Evolutionary conservation across 495 filamentous ascomycete genomes (phyloP).

Genomic region (Stereocaulon alpinum): DNA sequence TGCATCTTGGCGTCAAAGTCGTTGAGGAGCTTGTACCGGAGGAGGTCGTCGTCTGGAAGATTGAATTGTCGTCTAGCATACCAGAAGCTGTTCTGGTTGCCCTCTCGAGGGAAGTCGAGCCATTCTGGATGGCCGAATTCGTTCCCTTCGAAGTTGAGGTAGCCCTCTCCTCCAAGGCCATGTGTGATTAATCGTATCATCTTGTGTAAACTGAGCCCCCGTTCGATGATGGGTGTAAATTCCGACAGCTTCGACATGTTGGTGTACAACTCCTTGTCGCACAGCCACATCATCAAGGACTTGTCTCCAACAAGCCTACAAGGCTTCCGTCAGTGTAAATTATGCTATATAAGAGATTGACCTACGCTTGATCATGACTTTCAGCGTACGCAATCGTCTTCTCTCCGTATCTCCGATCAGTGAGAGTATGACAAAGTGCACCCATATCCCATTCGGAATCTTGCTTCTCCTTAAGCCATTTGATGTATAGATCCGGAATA

Average conservation of each 20-base stretch:
- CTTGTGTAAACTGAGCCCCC: conserved; percentile 89
- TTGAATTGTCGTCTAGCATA: conserved; percentile 95
- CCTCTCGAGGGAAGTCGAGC: conserved; percentile 94
- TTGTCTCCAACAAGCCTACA: conserved; percentile 91
- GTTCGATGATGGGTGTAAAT: conserved; percentile 80
- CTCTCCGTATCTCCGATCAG: conserved; percentile 87
- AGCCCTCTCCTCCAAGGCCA: conserved; percentile 89
- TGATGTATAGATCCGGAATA: conserved; percentile 98
- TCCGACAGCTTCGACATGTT: conserved; percentile 84
- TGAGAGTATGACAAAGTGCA: conserved; percentile 72
- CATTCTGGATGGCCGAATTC: conserved; percentile 98
- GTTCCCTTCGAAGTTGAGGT: conserved; percentile 97
- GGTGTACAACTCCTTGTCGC: conserved; percentile 94
- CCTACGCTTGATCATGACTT: conserved; percentile 96
- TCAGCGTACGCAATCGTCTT: conserved; percentile 98
- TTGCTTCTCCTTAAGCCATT: conserved; percentile 85
- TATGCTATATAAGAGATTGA: conserved; percentile 15
- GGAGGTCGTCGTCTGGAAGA: conserved; percentile 71
- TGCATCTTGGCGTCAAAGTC: conserved; percentile 94
- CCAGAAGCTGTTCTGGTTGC: conserved; percentile 93
- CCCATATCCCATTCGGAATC: conserved; percentile 92
- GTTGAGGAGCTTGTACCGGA: conserved; percentile 88
- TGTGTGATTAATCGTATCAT: conserved; percentile 94
- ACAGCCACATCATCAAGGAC: conserved; percentile 92
- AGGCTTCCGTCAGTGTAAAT: conserved; percentile 26